Evolutionary conservation across 129 eudicot species (phyloP).

Genomic region (Calendula officinalis): DNA sequence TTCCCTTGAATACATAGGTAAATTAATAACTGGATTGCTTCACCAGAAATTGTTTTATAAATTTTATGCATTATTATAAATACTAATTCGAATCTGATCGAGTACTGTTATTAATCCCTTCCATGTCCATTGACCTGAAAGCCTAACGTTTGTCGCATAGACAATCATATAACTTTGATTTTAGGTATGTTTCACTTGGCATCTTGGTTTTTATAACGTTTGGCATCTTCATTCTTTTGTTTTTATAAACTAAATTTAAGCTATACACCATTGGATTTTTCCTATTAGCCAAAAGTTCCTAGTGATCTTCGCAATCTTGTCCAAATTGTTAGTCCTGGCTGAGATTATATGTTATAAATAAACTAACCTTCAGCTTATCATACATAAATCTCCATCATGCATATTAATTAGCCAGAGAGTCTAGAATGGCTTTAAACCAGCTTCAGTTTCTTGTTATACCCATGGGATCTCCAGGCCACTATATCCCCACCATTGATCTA

Average conservation of each 20-base stretch:
- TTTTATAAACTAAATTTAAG: background rate
- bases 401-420: background rate
- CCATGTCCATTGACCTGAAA: too few species aligned
- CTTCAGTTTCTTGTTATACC: conserved; percentile 57
- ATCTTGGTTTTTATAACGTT: too few species aligned
- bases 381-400: background rate
- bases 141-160: too few species aligned
- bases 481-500: conserved; percentile 55
- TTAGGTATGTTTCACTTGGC: too few species aligned
- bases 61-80: too few species aligned
- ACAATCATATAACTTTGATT: too few species aligned
- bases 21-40: too few species aligned
- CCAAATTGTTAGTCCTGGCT: background rate
- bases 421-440: conserved; percentile 24
- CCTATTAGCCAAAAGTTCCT: conserved; percentile 2
- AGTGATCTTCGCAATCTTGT: background rate
- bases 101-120: too few species aligned
- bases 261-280: conserved; percentile 1
- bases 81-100: too few species aligned
- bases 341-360: background rate
- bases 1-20: too few species aligned
- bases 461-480: conserved; percentile 51
- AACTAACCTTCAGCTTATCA: background rate
- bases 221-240: background rate
- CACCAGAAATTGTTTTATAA: too few species aligned